A percentile compares a stretch with the other conserved stretches of the same genome.
phyloP scores from a whole-genome alignment of 2,329 filamentous ascomycete species.

The Dothistroma septosporum region DNA sequence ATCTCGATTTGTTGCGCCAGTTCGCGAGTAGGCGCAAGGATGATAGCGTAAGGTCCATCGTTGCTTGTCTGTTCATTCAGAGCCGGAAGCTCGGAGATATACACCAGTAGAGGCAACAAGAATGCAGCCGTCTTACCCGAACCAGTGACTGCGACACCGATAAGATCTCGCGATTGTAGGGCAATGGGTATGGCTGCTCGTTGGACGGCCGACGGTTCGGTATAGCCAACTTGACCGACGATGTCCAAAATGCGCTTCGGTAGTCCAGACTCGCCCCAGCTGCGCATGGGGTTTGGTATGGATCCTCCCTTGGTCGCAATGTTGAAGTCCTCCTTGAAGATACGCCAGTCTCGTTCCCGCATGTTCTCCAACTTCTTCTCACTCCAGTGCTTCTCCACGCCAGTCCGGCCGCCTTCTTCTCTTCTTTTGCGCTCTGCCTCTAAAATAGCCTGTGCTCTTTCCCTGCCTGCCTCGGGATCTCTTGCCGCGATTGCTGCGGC shows the following conservation, averaged over 20 bases:
- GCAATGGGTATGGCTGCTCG: slow-evolving; percentile 94
- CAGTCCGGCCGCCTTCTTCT: slow-evolving; percentile 67
- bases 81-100: slow-evolving; percentile 85
- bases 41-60: slow-evolving; percentile 94
- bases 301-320: slow-evolving; percentile 89
- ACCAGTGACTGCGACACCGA: slow-evolving; percentile 95
- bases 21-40: slow-evolving; percentile 93
- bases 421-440: slow-evolving; percentile 78
- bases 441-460: slow-evolving; percentile 73
- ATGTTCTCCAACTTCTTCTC: slow-evolving; percentile 90
- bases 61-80: slow-evolving; percentile 83
- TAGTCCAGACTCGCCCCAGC: slow-evolving; percentile 79
- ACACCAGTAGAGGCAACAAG: slow-evolving; percentile 83
- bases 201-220: slow-evolving; percentile 87
- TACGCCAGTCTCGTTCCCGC: slow-evolving; percentile 97
- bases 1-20: slow-evolving; percentile 95
- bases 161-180: slow-evolving; percentile 87
- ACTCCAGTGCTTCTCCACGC: slow-evolving; percentile 89
- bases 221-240: slow-evolving; percentile 80
- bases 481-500: slow-evolving; percentile 67
- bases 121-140: slow-evolving; percentile 98
- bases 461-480: slow-evolving; percentile 70
- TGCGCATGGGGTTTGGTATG: slow-evolving; percentile 94
- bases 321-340: slow-evolving; percentile 99
- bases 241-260: slow-evolving; percentile 75